Evolutionary conservation across 306 rosid genomes (phyloP).

Genomic region (Cucumis hystrix): DNA sequence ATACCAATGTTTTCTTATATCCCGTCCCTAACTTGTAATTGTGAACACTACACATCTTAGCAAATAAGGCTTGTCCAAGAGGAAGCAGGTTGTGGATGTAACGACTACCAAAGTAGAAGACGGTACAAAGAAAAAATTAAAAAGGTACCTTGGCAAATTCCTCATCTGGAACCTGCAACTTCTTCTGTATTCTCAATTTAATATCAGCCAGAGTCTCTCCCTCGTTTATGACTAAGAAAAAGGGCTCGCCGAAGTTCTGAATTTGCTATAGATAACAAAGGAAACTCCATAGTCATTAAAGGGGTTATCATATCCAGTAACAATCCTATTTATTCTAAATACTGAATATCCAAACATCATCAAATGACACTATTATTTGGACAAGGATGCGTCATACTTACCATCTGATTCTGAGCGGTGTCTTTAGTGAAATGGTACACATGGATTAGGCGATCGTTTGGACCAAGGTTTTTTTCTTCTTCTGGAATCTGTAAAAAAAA

Average conservation of each 20-base stretch:
- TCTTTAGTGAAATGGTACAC: constrained; percentile 87
- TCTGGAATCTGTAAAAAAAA: constrained; percentile 46
- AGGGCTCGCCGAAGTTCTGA: constrained; percentile 89
- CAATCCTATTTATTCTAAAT: background rate
- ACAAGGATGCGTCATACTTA: constrained; percentile 4
- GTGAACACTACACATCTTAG: background rate
- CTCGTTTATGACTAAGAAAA: constrained; percentile 80
- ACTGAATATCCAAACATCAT: background rate
- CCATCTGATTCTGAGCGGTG: constrained; percentile 69
- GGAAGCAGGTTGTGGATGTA: background rate
- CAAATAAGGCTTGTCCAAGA: background rate
- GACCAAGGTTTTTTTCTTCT: constrained; percentile 72
- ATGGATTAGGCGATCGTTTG: constrained; percentile 65
- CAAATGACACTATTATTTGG: background rate
- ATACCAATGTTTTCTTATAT: background rate
- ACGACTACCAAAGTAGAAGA: constrained; percentile 6
- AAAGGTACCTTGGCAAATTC: constrained; percentile 69
- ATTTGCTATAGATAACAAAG: constrained; percentile 45
- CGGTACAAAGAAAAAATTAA: background rate
- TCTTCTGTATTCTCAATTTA: constrained; percentile 55
- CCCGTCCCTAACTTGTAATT: background rate
- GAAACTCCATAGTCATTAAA: background rate
- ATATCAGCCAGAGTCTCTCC: constrained; percentile 69
- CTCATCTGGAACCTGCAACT: constrained; percentile 70
- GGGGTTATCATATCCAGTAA: background rate